These are phyloP conservation scores for Fusarium sp. DNA, from an alignment of 2,329 filamentous ascomycete genomes.

Conservation along the genomic window DNA sequence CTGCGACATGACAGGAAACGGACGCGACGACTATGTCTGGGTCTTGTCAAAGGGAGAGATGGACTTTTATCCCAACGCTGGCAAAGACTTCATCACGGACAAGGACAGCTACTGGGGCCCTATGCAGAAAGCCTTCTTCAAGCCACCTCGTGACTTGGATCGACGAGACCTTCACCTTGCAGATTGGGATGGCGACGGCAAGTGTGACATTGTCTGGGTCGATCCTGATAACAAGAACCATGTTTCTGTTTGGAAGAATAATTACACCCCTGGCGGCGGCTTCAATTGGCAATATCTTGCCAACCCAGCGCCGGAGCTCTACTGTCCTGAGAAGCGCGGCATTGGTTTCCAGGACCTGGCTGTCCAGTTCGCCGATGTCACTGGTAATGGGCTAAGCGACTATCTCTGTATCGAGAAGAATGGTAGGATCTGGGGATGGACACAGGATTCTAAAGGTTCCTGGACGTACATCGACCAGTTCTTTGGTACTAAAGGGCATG, in stretches of 20 bases:
- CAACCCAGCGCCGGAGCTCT: neutral
- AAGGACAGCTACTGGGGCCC: neutral
- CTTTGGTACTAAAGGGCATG: constrained; percentile 5
- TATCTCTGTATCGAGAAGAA: constrained; percentile 14
- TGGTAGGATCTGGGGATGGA: constrained; percentile 6
- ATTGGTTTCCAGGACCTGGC: neutral
- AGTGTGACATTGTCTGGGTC: constrained; percentile 7
- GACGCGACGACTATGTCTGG: constrained; percentile 24
- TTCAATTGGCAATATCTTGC: neutral
- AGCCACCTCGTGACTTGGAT: constrained; percentile 16
- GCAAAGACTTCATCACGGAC: neutral
- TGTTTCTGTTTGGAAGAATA: constrained; percentile 16
- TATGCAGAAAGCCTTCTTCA: neutral
- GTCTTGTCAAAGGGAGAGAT: neutral
- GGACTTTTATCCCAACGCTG: neutral
- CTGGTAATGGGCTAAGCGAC: constrained; percentile 24
- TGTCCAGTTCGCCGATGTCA: constrained; percentile 46
- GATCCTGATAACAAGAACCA: constrained; percentile 7
- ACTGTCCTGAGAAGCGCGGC: constrained; percentile 2
- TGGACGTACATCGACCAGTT: constrained; percentile 12
- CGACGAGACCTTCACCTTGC: constrained; percentile 49
- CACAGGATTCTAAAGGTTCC: constrained; percentile 4
- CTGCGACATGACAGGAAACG: constrained; percentile 26
- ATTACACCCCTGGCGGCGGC: neutral
- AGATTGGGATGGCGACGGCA: constrained; percentile 54